Percentiles rank a stretch among this genome's conserved stretches.
phyloP scores from a whole-genome alignment of 148 eudicot genomes.

The Salicornia ramosissima region DNA sequence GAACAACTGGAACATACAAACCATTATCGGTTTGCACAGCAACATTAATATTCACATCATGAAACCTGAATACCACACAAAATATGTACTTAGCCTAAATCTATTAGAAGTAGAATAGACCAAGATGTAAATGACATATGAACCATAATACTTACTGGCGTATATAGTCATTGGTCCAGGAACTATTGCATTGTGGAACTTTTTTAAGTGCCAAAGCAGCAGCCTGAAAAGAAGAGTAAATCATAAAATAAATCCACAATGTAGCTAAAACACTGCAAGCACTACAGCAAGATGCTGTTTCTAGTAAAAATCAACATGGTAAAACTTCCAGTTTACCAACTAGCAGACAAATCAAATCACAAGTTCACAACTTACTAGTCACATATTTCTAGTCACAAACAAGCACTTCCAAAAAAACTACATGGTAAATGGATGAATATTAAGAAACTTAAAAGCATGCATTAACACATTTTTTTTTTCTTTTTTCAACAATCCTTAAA shows the following conservation, averaged over 20 bases:
- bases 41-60: conserved; percentile 81
- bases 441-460: not conserved
- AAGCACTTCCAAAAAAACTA: not conserved
- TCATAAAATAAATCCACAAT: not conserved
- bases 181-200: conserved; percentile 94
- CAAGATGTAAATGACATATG: not conserved
- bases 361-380: no score
- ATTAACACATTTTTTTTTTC: no score
- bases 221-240: conserved; percentile 48
- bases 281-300: not conserved
- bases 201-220: conserved; percentile 95
- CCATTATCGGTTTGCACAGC: conserved; percentile 99
- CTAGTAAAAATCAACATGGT: no score
- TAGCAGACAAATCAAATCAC: not conserved
- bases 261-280: not conserved
- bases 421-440: no score
- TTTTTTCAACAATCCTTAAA: no score
- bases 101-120: not conserved
- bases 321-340: not conserved
- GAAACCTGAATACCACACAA: conserved; percentile 43
- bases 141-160: conserved; percentile 64
- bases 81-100: conserved; percentile 3
- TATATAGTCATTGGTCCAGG: conserved; percentile 88
- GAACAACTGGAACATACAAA: conserved; percentile 76
- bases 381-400: no score